Conservation (phyloP, 1,284 basidiomycete species). For the Tremellales sp. region DNA sequence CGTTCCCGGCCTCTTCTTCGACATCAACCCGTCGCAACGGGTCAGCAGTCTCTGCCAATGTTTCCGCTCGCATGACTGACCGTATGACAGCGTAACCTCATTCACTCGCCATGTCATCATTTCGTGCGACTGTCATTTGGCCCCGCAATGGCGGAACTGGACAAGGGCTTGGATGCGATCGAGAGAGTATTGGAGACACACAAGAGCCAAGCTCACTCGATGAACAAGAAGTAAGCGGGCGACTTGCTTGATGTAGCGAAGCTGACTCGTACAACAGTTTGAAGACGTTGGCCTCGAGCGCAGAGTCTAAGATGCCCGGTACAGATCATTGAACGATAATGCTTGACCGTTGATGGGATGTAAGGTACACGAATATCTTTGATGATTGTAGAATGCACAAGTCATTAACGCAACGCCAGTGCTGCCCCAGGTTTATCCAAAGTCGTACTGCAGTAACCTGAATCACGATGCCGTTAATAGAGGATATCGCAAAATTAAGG, state of each 20-base stretch:
- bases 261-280: too few species aligned
- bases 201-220: slow-evolving; percentile 17
- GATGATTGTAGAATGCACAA: too few species aligned
- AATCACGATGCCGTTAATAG: too few species aligned
- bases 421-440: too few species aligned
- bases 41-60: slow-evolving; percentile 1
- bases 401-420: too few species aligned
- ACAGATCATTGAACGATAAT: too few species aligned
- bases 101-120: slow-evolving; percentile 86
- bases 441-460: too few species aligned
- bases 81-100: slow-evolving; percentile 56
- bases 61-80: slow-evolving; percentile 48
- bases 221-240: slow-evolving; percentile 23
- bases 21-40: slow-evolving; percentile 73
- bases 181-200: slow-evolving; percentile 65
- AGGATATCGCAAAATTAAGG: too few species aligned
- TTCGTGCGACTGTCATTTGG: slow-evolving; percentile 85
- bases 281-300: too few species aligned
- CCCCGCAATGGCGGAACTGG: slow-evolving; percentile 74
- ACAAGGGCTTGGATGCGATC: slow-evolving; percentile 84
- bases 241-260: not conserved
- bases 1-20: slow-evolving; percentile 69
- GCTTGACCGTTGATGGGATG: too few species aligned
- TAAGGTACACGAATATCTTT: too few species aligned
- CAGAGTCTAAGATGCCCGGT: too few species aligned